Base-by-base conservation (phyloP, 2,329 filamentous ascomycete species). In the Aspergillus amoenus region DNA sequence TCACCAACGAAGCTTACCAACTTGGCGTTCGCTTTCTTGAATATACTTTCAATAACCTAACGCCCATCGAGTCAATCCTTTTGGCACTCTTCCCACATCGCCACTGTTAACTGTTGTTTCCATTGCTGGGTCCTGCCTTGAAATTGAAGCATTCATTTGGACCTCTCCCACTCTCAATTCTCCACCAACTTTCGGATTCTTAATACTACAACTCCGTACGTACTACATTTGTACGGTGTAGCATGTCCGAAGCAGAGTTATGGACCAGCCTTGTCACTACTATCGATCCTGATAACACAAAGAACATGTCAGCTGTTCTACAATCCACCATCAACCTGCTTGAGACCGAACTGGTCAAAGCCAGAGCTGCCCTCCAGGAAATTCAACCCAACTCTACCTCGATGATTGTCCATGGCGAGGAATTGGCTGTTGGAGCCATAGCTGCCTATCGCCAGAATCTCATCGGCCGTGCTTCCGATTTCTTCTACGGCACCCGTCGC, bases 321-420 rank as follows among this genome's bases (percentile, higher is more conserved):
- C 73, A 76, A 61, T 75, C 74, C 2, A 76, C 75, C 13, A 76
- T 77, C 43, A 66, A 73, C 43, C 69, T 78, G 2, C 61, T 78
- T 18, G 74, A 77, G 58, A 69, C 70, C 4, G 75, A 78, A 63
- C 67, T 78, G 42, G 68, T 69, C 56, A 76, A 74, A 57, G 75
- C 74, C 37, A 72, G 72, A 42, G 71, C 72, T 40, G 73, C 75
- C 37, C 71, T 78, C 18, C 64, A 76, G 53, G 70, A 77, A 47
- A 70, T 78, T 42, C 73, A 76, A 51, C 70, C 72, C 15, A 66
- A 73, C 66, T 55, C 67, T 7, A 58, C 66, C 1, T 62, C 68
- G 7, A 61, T 67, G 52, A 64, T 69, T 34, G 58, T 67, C 21
- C 58, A 64, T 9, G 62, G 67, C 5, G 73, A 76, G 49, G 72